phyloP scores from a whole-genome alignment of 2,329 filamentous ascomycete species.

The Apiospora marii region DNA sequence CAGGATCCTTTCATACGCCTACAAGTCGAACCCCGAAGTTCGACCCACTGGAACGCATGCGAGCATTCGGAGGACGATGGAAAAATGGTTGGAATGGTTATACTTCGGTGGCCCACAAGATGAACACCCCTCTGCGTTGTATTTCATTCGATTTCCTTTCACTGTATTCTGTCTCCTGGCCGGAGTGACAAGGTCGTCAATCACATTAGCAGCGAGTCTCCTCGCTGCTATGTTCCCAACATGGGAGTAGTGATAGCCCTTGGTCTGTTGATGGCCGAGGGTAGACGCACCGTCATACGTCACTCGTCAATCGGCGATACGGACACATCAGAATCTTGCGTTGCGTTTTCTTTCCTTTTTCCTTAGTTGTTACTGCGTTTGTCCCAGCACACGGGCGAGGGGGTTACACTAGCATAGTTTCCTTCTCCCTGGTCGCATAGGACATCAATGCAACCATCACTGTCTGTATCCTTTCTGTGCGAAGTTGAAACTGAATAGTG shows the following conservation, averaged over 20 bases:
- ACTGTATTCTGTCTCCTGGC: neutral
- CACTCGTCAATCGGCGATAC: neutral
- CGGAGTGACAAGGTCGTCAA: neutral
- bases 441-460: neutral
- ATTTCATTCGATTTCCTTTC: neutral
- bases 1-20: neutral
- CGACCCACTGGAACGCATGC: neutral
- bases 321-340: neutral
- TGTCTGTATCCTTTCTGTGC: no score
- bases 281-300: neutral
- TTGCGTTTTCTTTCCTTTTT: constrained; percentile 1
- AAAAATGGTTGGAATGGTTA: neutral
- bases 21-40: neutral
- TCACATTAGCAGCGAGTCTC: neutral
- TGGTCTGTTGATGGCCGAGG: neutral
- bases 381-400: neutral
- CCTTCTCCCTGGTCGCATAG: neutral
- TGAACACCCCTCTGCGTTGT: neutral
- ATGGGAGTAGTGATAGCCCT: neutral
- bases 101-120: neutral
- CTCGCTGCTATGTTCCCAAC: neutral
- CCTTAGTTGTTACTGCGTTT: neutral
- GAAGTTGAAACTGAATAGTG: neutral
- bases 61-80: neutral
- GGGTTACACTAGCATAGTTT: neutral